Base-by-base conservation (phyloP, 2,329 filamentous ascomycete species). In the Tolypocladium paradoxum region DNA sequence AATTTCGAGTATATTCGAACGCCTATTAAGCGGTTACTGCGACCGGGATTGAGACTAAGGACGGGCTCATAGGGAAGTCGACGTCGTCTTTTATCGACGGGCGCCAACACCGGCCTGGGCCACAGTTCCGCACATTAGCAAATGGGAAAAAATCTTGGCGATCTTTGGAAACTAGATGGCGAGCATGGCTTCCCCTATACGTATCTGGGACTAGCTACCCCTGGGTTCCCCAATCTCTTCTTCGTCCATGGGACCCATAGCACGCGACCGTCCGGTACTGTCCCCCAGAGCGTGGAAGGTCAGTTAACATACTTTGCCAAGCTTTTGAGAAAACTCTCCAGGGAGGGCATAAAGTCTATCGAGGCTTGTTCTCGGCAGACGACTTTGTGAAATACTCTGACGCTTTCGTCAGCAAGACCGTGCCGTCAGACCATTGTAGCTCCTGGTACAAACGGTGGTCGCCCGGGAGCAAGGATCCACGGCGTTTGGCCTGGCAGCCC, bases 381-480 rank as follows among this genome's bases (percentile, higher is more conserved):
- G 83, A 87, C 59, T 85, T 84, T 56, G 67, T 80, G 12, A 75
- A 77, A 51, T 85, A 83, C 65, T 73, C 71, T 29, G 76, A 82
- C 56, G 73, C 75, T 0, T 82, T 81, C 62, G 81, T 81, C 59
- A 64, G 68, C 0, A 74, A 66, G 29, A 82, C 78, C 0, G 78
- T 82, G 1, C 66, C 84, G 53, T 73, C 75, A 0, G 81, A 84
- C 51, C 78, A 80, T 53, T 89, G 85, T 64, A 82, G 78, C 43
- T 85, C 81, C 0, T 89, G 86, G 86, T 86, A 85, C 55, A 89
- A 89, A n/a, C 55, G 82, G 85, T 16, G 82, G 81, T 0, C 69
- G 69, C 6, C 77, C 83, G 0, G 84, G 84, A 0, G 77, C 74
- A 0, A 71, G 83, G 4, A 82, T 89, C 27, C 82, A 87, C 57